A percentile compares a stretch with the other conserved stretches of the same genome.
phyloP scores from a whole-genome alignment of 2,329 filamentous ascomycete genomes.

The Fusarium continuum region DNA sequence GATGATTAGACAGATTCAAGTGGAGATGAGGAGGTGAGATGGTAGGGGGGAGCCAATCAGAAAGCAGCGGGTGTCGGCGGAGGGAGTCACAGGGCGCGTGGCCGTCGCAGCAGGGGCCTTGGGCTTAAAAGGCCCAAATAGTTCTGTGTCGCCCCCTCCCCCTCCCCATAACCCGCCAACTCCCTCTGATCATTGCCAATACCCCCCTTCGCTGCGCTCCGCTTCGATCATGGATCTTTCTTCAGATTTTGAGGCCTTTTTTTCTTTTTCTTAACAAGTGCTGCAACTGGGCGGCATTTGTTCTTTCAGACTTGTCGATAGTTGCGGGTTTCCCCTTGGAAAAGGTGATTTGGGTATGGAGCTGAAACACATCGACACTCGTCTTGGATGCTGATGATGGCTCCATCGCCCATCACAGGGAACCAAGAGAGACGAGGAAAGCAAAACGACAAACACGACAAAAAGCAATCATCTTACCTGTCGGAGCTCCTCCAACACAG shows the following conservation, averaged over 20 bases:
- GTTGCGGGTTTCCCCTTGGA: not conserved
- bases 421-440: conserved; percentile 1
- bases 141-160: conserved; percentile 55
- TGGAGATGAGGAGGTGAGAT: conserved; percentile 27
- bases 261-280: conserved; percentile 2
- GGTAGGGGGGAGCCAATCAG: conserved; percentile 37
- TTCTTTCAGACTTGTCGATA: not conserved
- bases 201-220: not conserved
- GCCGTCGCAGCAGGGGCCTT: conserved; percentile 41
- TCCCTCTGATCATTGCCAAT: conserved; percentile 33
- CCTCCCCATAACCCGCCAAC: conserved; percentile 48
- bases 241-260: conserved; percentile 12
- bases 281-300: not conserved
- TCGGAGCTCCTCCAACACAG: conserved; percentile 85
- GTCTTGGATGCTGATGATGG: conserved; percentile 7
- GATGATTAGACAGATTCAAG: conserved; percentile 15
- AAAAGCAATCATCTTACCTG: conserved; percentile 69
- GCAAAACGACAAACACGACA: conserved; percentile 4
- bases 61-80: conserved; percentile 16
- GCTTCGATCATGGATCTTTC: conserved; percentile 15
- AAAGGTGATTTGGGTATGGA: not conserved
- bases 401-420: conserved; percentile 43
- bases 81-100: conserved; percentile 35
- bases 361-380: conserved; percentile 18
- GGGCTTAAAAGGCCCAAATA: conserved; percentile 67